Percentiles rank a stretch among this genome's conserved stretches.
phyloP scores from a whole-genome alignment of 352 stramenopile genomes.

The Globisporangium barbulae region DNA sequence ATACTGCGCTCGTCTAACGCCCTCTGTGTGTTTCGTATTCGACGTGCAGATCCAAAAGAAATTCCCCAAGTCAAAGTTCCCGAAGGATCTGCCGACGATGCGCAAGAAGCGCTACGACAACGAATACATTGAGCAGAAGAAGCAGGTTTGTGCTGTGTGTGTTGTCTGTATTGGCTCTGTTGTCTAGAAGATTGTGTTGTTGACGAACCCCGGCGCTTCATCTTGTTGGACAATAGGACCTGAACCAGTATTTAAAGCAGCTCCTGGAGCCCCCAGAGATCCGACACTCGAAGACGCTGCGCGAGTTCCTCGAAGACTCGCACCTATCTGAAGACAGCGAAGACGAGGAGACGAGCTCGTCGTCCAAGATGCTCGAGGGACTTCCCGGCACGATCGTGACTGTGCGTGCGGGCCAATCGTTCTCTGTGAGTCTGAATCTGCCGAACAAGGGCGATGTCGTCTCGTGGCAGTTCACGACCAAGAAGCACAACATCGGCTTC shows the following conservation, averaged over 20 bases:
- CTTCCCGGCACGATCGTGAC: conserved; percentile 61
- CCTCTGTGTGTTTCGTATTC: background rate
- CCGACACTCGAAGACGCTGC: conserved; percentile 47
- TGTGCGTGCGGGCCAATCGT: conserved; percentile 63
- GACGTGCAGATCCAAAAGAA: conserved; percentile 55
- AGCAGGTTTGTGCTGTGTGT: conserved; percentile 16
- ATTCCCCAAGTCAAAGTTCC: conserved; percentile 67
- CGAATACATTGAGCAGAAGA: conserved; percentile 76
- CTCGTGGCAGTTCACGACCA: conserved; percentile 73
- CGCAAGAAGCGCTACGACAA: conserved; percentile 71
- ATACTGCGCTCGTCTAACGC: background rate
- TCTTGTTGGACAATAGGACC: conserved; percentile 21
- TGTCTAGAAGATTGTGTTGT: background rate
- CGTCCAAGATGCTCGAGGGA: conserved; percentile 47
- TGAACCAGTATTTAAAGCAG: conserved; percentile 56
- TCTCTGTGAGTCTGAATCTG: conserved; percentile 54
- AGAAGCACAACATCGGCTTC: conserved; percentile 82
- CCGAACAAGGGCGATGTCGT: conserved; percentile 39
- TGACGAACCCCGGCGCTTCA: background rate
- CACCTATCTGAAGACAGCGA: conserved; percentile 49
- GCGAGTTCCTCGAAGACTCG: conserved; percentile 60
- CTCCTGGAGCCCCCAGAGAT: conserved; percentile 54
- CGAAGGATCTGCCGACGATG: conserved; percentile 58
- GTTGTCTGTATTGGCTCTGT: background rate
- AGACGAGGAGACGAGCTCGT: conserved; percentile 40